Conservation (phyloP, 352 stramenopile species). For the Globisporangium uncinulatum region DNA sequence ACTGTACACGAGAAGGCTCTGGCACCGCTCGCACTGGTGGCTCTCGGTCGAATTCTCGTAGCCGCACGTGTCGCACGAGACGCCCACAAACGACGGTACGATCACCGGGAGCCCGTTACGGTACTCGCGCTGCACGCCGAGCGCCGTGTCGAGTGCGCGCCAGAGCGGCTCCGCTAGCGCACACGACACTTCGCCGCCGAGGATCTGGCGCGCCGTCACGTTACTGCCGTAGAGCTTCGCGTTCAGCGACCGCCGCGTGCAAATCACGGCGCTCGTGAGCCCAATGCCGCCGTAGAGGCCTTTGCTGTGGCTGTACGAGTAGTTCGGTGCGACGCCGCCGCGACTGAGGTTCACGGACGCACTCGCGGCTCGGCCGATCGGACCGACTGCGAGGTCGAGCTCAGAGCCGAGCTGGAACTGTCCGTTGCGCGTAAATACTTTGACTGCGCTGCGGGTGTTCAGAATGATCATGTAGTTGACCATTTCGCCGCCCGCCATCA, state of each 20-base stretch:
- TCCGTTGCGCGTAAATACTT: conserved; percentile 73
- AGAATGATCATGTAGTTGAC: conserved; percentile 83
- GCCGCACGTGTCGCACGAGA: conserved; percentile 51
- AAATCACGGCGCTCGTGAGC: conserved; percentile 63
- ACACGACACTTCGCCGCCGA: conserved; percentile 64
- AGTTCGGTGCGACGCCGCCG: conserved; percentile 65
- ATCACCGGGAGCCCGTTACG: conserved; percentile 54
- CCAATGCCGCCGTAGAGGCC: conserved; percentile 71
- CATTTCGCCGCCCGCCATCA: conserved; percentile 79
- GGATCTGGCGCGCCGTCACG: conserved; percentile 58
- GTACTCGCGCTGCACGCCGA: conserved; percentile 60
- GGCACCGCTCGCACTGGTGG: conserved; percentile 43
- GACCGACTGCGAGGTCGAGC: conserved; percentile 61
- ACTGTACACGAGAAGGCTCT: conserved; percentile 67
- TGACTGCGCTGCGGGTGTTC: conserved; percentile 64
- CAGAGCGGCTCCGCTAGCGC: conserved; percentile 54
- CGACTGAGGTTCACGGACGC: conserved; percentile 55
- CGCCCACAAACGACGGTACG: conserved; percentile 32
- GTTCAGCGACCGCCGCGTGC: conserved; percentile 70
- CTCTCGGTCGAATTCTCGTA: conserved; percentile 41
- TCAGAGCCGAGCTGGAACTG: conserved; percentile 75
- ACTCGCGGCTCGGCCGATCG: conserved; percentile 60
- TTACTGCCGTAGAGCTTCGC: conserved; percentile 60
- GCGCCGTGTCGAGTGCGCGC: conserved; percentile 51
- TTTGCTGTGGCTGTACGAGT: conserved; percentile 76